Conservation (phyloP, 176 grass and related monocot genomes). For the Eragrostis curvula region DNA sequence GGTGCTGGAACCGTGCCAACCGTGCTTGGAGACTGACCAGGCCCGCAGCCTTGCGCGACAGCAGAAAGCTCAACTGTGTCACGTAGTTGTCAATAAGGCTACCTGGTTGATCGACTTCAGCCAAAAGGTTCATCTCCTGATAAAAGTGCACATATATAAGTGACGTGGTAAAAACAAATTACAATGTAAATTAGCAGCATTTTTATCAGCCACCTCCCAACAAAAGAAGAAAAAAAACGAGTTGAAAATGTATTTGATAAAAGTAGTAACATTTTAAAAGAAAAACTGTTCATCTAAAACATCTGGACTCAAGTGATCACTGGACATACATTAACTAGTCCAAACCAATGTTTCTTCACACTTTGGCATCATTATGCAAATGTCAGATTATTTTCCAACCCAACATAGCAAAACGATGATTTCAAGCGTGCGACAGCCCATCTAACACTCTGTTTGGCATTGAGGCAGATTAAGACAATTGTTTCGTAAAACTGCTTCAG, state of each 20-base stretch:
- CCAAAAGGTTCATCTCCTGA: constrained; percentile 99
- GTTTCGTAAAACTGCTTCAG: background rate
- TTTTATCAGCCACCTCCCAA: background rate
- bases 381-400: background rate
- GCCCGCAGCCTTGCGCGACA: constrained; percentile 90
- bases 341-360: background rate
- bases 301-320: background rate
- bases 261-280: background rate
- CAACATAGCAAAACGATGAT: background rate
- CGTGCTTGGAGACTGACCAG: constrained; percentile 94
- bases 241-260: background rate
- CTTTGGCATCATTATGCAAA: background rate
- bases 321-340: background rate
- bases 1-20: constrained; percentile 86
- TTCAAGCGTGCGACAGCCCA: background rate
- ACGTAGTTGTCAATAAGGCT: constrained; percentile 96
- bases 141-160: constrained; percentile 36
- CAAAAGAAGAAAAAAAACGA: constrained; percentile 7
- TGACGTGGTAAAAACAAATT: background rate
- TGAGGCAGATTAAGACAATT: no score
- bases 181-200: constrained; percentile 4
- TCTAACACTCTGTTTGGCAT: background rate
- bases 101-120: constrained; percentile 94
- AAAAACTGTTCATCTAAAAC: background rate
- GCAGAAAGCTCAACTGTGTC: constrained; percentile 87